Evolutionary conservation across 202 grass and related monocot genomes (phyloP), one percentile per base, ranked within the genome.

Genomic region (Panicum virgatum): DNA sequence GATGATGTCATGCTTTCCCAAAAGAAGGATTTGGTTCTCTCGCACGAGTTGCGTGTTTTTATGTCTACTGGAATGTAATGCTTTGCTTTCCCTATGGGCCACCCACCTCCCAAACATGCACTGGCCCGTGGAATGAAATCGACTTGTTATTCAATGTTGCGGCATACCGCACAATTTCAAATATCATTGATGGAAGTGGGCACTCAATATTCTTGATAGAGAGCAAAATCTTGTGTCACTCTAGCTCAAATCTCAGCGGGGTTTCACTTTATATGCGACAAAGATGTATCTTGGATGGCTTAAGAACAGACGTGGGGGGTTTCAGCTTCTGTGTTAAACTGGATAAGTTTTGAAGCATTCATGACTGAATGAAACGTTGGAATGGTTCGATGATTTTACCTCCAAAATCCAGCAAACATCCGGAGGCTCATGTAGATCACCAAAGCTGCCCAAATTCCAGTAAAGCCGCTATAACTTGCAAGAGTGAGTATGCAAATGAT

Each of bases 351-450:
- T 39, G 3, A 59, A 76, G 1, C 22, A 76, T 39, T 22, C 20
- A 18, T 19, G 13, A 76, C 43, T 14, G 29, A 59, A 60, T 23
- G 26, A 42, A 43, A 11, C 2, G 4, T 52, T n/a, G n/a, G 38
- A 78, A 72, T 36, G 25, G 6, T 30, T 18, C 3, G 22, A 26
- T 66, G 66, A 42, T 44, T 76, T 80, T 97, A 97, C 94, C 94
- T 97, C 90, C 78, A 94, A 52, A 97, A 94, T 67, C 94, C 94
- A 5, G 86, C 92, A 92, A 92, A 72, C 92, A 92, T 91, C 54
- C 94, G 79, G 66, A 97, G 78, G 77, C 81, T 89, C 92, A 97
- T 97, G 88, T 97, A 97, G 79, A 92, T 92, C 14, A 90, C 89
- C 82, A 97, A 68, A 86, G 92, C 88, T 80, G 91, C 62, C 94